A percentile compares a stretch with the other conserved stretches of the same genome.
Evolutionary conservation across 306 rosid species (phyloP).

Genomic region (Citrullus amarus): DNA sequence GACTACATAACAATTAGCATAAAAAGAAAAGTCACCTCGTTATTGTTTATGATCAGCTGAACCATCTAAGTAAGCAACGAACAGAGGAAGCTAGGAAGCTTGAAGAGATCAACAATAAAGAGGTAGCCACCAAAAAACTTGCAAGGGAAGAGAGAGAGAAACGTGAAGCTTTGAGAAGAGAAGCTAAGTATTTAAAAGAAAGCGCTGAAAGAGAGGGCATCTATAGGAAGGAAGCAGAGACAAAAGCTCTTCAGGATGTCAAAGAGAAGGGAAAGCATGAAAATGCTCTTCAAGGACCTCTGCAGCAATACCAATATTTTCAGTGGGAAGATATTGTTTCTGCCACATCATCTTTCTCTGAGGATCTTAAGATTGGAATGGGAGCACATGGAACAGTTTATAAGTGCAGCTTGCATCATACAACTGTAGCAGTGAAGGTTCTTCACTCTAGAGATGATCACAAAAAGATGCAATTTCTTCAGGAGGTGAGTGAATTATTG

Average conservation of each 20-base stretch:
- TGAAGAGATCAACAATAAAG: conserved; percentile 44
- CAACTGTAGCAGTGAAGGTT: conserved; percentile 88
- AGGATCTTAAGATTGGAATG: conserved; percentile 65
- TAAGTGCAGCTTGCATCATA: conserved; percentile 73
- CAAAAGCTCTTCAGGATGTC: conserved; percentile 41
- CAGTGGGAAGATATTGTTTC: conserved; percentile 76
- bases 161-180: conserved; percentile 45
- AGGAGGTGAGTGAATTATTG: conserved; percentile 48
- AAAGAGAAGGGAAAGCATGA: conserved; percentile 62
- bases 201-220: conserved; percentile 58
- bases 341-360: conserved; percentile 83
- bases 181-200: conserved; percentile 47
- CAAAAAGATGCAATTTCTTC: conserved; percentile 56
- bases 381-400: conserved; percentile 82
- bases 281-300: conserved; percentile 48
- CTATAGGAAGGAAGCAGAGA: conserved; percentile 58
- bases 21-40: conserved; percentile 8
- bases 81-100: conserved; percentile 48
- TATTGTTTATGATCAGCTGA: conserved; percentile 40
- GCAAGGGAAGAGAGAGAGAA: conserved; percentile 49
- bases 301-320: conserved; percentile 42
- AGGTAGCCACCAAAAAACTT: conserved; percentile 36
- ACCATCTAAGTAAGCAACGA: conserved; percentile 35
- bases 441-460: conserved; percentile 45
- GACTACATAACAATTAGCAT: neutral